Percentiles rank a stretch among this genome's conserved stretches.
phyloP scores from a whole-genome alignment of 805 yeast genomes.

The Candida xyloterini region DNA sequence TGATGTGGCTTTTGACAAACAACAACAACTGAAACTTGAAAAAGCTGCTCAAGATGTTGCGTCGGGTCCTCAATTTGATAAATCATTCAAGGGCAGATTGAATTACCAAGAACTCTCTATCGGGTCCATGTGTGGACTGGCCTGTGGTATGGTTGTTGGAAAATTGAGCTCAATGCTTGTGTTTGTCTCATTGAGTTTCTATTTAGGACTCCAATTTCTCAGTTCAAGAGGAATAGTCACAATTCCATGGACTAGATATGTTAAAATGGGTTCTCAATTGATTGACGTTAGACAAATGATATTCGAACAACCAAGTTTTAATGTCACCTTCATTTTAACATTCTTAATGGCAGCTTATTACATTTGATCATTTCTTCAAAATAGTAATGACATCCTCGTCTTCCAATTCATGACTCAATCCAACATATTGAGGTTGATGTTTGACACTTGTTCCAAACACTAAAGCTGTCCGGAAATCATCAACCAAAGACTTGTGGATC shows the following conservation, averaged over 20 bases:
- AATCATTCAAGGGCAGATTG: constrained; percentile 45
- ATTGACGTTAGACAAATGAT: constrained; percentile 50
- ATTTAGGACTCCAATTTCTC: constrained; percentile 49
- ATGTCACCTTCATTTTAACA: constrained; percentile 49
- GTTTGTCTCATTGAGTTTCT: constrained; percentile 44
- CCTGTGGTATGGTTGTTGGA: constrained; percentile 59
- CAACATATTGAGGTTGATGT: constrained; percentile 97
- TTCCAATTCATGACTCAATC: constrained; percentile 74
- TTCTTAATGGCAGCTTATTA: constrained; percentile 62
- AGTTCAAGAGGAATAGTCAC: constrained; percentile 51
- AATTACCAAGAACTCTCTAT: constrained; percentile 61
- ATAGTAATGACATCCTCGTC: constrained; percentile 98
- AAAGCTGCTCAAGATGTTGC: constrained; percentile 12
- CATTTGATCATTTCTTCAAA: constrained; percentile 55
- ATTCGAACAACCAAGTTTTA: constrained; percentile 61
- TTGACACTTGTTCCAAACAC: constrained; percentile 94
- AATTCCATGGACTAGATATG: constrained; percentile 39
- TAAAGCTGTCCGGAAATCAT: constrained; percentile 87
- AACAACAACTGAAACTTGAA: constrained; percentile 10
- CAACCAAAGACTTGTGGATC: constrained; percentile 91
- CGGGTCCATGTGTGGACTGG: constrained; percentile 61
- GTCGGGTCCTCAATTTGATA: constrained; percentile 28
- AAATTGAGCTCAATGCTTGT: constrained; percentile 55
- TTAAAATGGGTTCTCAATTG: constrained; percentile 36
- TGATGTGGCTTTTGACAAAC: constrained; percentile 19